Evolutionary conservation across 768 basidiomycete genomes (phyloP).

Genomic region (Tephrocybe sp.): DNA sequence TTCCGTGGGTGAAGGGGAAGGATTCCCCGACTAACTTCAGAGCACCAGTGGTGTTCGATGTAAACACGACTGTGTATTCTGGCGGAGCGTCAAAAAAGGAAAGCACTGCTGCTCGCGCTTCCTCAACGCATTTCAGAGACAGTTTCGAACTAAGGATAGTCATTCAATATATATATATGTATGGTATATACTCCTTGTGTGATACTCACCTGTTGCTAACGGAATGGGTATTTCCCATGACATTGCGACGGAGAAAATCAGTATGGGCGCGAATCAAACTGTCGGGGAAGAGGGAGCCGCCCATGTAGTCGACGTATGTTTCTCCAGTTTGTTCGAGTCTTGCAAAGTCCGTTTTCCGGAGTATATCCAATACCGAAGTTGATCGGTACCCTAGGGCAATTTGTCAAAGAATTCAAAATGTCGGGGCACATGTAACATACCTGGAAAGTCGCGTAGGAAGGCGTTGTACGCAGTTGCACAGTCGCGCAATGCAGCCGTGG

Average conservation of each 20-base stretch:
- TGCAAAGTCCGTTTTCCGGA: slow-evolving; percentile 62
- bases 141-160: slow-evolving; percentile 57
- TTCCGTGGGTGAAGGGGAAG: slow-evolving; percentile 65
- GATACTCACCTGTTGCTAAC: slow-evolving; percentile 72
- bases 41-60: slow-evolving; percentile 76
- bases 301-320: slow-evolving; percentile 88
- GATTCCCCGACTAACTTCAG: slow-evolving; percentile 83
- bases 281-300: slow-evolving; percentile 78
- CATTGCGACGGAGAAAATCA: slow-evolving; percentile 61
- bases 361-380: slow-evolving; percentile 71
- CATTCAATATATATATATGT: slow-evolving; percentile 8
- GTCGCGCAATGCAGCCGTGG: slow-evolving; percentile 30
- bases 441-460: slow-evolving; percentile 48
- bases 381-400: slow-evolving; percentile 54
- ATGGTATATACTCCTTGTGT: slow-evolving; percentile 31
- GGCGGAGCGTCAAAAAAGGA: slow-evolving; percentile 75
- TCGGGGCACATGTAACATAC: slow-evolving; percentile 17
- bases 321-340: slow-evolving; percentile 63
- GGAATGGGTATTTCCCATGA: slow-evolving; percentile 86
- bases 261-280: slow-evolving; percentile 71
- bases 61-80: slow-evolving; percentile 82
- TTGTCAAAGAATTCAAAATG: neutral
- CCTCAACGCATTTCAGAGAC: slow-evolving; percentile 62
- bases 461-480: slow-evolving; percentile 42
- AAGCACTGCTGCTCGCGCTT: slow-evolving; percentile 72